Evolutionary conservation across 768 basidiomycete genomes (phyloP), one percentile per base, ranked within the genome.

Genomic region (Leucosporidium creatinivorum): DNA sequence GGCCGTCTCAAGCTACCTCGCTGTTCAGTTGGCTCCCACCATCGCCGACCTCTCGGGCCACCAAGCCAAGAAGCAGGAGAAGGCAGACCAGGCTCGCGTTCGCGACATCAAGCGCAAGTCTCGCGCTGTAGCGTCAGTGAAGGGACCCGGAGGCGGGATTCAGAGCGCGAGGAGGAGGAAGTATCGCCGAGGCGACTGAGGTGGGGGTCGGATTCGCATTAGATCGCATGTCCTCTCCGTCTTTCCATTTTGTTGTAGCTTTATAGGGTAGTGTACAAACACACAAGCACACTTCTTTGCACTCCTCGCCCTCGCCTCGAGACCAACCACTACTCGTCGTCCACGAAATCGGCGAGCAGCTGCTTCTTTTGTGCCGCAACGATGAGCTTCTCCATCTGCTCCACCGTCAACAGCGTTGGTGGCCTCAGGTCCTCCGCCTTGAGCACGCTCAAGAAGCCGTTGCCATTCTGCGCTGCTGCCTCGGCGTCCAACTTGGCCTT

Each of bases 361-460:
- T 66, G 58, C 17, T 51, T 39, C 58, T 73, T 73, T 55, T 73
- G 72, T 57, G 63, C 19, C 48, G 52, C 57, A 18, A 73, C 72
- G 26, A 73, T 55, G 51, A 44, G 61, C 66, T 62, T 63, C 51
- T 73, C 72, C 58, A 73, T 67, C 66, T 73, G 66, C 36, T 67
- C 63, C 19, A 60, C 44, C 5, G 31, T 60, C 33, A 73, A 48
- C 28, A 73, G 52, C 57, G 61, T 54, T 7, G 68, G 72, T 23
- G 60, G 63, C 36, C 56, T 58, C 13, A 73, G 30, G 63, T 58
- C 36, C 39, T 73, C 68, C 44, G 65, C 60, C 33, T 21, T 50
- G 26, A 73, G 66, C 26, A 73, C 63, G 61, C 63, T 67, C 64
- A 67, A 55, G 63, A 69, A 73, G 50, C 49, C 67, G 26, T 26